Evolutionary conservation across 106 monocot genomes (phyloP), one percentile per base, ranked within the genome.

Genomic region (Vanilla planifolia): DNA sequence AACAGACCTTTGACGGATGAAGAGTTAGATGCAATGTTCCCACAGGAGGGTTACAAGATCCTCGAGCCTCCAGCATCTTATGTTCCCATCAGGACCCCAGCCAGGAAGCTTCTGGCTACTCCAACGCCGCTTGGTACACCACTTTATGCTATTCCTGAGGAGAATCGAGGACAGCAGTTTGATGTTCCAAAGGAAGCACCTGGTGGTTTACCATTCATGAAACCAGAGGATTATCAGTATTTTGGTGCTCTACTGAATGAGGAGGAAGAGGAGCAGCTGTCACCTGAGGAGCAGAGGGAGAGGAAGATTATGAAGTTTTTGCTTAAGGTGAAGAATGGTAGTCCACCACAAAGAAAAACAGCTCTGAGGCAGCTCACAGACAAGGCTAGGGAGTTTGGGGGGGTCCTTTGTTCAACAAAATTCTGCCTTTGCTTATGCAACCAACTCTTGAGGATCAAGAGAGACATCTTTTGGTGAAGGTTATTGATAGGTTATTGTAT

Each of bases 131-230:
- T 95, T 65, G 90, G 90, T 3, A 95, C 95, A 22, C 95, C 95
- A 9, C 81, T 95, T 9, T 95, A 95, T 70, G 19, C 82, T 3
- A 95, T 95, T 43, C 95, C 95, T 17, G 95, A 95, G 26, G 95
- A 95, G 73, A 95, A 95, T 46, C 86, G 95, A 33, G 95, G 95
- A 3, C 95, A 95, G 67, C 95, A 95, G 51, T 95, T 90, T 79
- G 95, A 95, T 73, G 86, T 95, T 22, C 95, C 95, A 7, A 95
- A 95, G 79, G 95, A 95, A 74, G 73, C 73, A 1, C 89, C 90
- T 51, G 95, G 95, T 51, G 95, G 95, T 10, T 59, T 95, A 68
- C 95, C 95, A 2, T 79, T 86, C 55, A 95, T 95, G 90, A 95
- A 95, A 60, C 95, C 86, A 2, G 95, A 95, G 68, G 95, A 95